A percentile compares a stretch with the other conserved stretches of the same genome.
Evolutionary conservation across 2,329 filamentous ascomycete genomes (phyloP).

Genomic region (Colletotrichum sp.): DNA sequence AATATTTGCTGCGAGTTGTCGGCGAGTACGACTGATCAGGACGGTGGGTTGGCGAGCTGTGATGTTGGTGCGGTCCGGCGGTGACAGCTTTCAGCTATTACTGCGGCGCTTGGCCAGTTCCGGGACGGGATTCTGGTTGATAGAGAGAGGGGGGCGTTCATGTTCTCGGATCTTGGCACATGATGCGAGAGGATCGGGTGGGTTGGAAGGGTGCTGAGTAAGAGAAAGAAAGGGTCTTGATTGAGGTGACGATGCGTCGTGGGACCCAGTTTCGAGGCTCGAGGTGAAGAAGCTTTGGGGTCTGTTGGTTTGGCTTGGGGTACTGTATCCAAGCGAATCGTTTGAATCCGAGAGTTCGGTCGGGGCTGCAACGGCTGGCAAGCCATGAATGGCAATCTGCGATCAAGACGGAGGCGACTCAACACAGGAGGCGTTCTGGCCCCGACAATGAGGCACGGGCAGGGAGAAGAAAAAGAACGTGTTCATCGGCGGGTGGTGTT

Average conservation of each 20-base stretch:
- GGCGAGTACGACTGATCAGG: slow-evolving; percentile 16
- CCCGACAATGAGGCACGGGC: slow-evolving; percentile 3
- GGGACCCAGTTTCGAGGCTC: background rate
- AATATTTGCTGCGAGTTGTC: slow-evolving; percentile 21
- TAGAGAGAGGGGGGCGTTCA: background rate
- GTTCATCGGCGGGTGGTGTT: background rate
- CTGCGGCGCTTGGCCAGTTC: slow-evolving; percentile 9
- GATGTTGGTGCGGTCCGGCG: background rate
- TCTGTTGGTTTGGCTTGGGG: background rate
- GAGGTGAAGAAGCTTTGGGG: background rate
- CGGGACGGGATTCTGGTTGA: background rate
- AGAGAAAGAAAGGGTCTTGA: background rate
- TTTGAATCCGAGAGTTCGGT: slow-evolving; percentile 3
- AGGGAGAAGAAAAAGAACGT: background rate
- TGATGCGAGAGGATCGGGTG: background rate
- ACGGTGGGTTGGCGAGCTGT: background rate
- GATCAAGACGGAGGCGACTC: slow-evolving; percentile 3
- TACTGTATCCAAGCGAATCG: slow-evolving; percentile 6
- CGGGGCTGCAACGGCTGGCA: slow-evolving; percentile 15
- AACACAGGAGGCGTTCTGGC: slow-evolving; percentile 13
- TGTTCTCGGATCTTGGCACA: background rate
- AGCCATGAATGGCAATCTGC: slow-evolving; percentile 17
- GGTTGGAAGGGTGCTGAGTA: background rate
- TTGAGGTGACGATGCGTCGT: background rate
- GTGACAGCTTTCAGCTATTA: slow-evolving; percentile 2